phyloP scores from a whole-genome alignment of 2,329 filamentous ascomycete genomes.

The Trichoderma sp. region DNA sequence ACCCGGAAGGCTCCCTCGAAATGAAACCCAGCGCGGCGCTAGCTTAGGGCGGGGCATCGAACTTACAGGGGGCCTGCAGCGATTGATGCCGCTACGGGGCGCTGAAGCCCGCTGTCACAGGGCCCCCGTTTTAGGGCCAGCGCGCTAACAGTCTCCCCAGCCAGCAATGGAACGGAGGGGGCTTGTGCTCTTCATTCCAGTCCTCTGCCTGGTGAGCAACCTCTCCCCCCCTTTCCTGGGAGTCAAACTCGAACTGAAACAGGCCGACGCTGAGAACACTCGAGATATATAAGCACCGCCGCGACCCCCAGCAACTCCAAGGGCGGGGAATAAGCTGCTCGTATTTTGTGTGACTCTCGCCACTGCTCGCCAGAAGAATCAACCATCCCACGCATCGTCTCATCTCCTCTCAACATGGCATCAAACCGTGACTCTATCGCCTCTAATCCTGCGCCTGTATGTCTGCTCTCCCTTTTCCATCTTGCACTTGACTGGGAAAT shows the following conservation, averaged over 20 bases:
- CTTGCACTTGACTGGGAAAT: neutral
- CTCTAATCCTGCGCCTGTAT: slow-evolving; percentile 17
- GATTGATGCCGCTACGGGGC: slow-evolving; percentile 3
- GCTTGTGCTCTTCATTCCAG: neutral
- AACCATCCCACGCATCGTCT: neutral
- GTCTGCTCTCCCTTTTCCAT: neutral
- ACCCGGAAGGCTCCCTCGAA: neutral
- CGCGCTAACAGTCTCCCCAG: neutral
- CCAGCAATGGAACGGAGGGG: neutral
- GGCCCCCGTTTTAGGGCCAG: neutral
- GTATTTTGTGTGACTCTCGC: neutral
- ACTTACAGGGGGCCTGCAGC: neutral
- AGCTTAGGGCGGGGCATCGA: neutral
- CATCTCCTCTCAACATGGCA: slow-evolving; percentile 7
- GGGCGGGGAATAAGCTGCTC: neutral
- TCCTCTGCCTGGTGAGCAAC: neutral
- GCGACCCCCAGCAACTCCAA: neutral
- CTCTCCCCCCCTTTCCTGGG: neutral
- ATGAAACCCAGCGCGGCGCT: neutral
- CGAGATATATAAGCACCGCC: neutral
- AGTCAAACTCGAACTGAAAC: neutral
- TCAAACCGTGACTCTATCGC: slow-evolving; percentile 20
- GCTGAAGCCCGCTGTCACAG: neutral
- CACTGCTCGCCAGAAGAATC: neutral
- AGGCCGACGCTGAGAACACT: neutral